Conservation (phyloP, 345 rosid genomes). For the Syzygium grande region DNA sequence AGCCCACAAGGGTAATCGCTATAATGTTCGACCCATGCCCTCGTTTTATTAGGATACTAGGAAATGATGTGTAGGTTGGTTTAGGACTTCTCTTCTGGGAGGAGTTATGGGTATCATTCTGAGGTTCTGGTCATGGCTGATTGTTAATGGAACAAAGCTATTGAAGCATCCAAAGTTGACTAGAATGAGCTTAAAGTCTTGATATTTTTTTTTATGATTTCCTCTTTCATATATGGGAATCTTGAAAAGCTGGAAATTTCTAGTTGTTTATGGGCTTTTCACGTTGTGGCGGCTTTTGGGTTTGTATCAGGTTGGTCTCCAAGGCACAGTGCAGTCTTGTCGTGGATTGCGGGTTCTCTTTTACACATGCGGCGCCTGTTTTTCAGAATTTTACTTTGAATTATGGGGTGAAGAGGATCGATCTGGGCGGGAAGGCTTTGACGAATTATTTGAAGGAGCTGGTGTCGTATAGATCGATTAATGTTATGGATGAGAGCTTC, state of each 20-base stretch:
- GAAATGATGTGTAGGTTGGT: not conserved
- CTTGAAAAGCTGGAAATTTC: not conserved
- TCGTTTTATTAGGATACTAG: no score
- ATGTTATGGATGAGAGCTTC: constrained; percentile 83
- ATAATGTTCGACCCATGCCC: not conserved
- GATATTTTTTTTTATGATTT: not conserved
- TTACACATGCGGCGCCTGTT: constrained; percentile 80
- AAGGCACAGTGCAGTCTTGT: constrained; percentile 71
- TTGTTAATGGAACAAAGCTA: not conserved
- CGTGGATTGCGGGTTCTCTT: constrained; percentile 88
- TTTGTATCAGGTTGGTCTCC: constrained; percentile 17
- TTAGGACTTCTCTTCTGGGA: not conserved
- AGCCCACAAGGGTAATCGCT: constrained; percentile 19
- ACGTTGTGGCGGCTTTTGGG: not conserved
- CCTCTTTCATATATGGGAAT: not conserved
- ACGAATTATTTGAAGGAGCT: constrained; percentile 87
- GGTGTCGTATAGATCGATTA: constrained; percentile 69
- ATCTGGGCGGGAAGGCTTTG: constrained; percentile 88
- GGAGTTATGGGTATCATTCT: not conserved
- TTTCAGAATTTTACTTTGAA: constrained; percentile 64
- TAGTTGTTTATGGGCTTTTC: not conserved
- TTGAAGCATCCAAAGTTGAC: not conserved
- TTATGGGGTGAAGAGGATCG: constrained; percentile 71
- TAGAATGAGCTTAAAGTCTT: not conserved
- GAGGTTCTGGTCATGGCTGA: not conserved